Percentiles rank a stretch among this genome's conserved stretches.
These are phyloP conservation scores for Venturia asperata DNA, from an alignment of 2,329 filamentous ascomycete genomes.

Conservation along the genomic window DNA sequence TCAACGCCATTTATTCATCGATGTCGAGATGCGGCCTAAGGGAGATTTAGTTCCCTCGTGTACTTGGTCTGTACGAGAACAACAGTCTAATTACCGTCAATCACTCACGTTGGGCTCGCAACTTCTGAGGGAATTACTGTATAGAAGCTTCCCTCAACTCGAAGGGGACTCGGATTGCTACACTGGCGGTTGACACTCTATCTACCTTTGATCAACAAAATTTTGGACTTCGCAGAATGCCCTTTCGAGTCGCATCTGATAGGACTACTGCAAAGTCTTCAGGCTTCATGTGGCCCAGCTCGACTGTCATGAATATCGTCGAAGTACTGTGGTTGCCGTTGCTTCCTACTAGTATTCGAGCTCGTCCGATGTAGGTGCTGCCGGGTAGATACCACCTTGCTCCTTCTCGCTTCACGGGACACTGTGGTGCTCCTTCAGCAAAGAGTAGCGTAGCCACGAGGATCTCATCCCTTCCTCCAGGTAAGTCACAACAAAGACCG, in stretches of 20 bases:
- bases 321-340: not conserved
- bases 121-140: not conserved
- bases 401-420: not conserved
- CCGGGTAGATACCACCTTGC: not conserved
- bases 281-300: slow-evolving; percentile 1
- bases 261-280: not conserved
- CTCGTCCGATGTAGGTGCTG: not conserved
- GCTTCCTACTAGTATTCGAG: not conserved
- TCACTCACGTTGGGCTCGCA: not conserved
- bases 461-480: slow-evolving; percentile 11
- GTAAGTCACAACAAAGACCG: slow-evolving; percentile 8
- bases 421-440: not conserved
- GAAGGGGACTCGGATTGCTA: not conserved
- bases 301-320: not conserved
- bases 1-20: not conserved
- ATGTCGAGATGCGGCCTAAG: not conserved
- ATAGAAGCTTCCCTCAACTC: not conserved
- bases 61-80: not conserved
- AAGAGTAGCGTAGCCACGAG: slow-evolving; percentile 8
- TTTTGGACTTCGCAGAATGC: not conserved
- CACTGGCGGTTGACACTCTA: not conserved
- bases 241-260: not conserved
- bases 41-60: not conserved
- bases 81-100: too few species aligned
- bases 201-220: not conserved